Base-by-base conservation (phyloP, 2,329 filamentous ascomycete genomes). In the Botrytis aclada region DNA sequence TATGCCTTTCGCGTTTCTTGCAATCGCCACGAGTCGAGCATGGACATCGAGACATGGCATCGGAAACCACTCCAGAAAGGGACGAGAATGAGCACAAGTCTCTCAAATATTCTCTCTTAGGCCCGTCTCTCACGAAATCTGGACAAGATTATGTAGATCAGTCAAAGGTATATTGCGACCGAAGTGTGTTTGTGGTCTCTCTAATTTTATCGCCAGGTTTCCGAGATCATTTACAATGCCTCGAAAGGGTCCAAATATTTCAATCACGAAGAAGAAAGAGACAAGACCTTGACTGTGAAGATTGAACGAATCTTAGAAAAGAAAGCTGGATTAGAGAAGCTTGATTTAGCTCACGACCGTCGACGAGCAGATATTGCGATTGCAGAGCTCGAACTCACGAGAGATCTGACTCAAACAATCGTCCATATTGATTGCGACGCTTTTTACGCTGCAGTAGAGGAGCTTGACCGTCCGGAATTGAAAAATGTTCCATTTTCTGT, bases 181-280 rank as follows among this genome's bases (percentile, higher is more conserved):
- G 25, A 37, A 63, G 58, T 14, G 45, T 71, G 74, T 37, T 72
- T 67, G 4, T 56, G 18, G 54, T 18, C 25, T 63, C 61, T 20
- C 47, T 75, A 58, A 77, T 54, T 67, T 66, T 58, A 72, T 74
- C 37, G 18, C 20, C 67, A 92, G 90, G 94, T 99, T 67, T 97
- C 95, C 3, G 95, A 98, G 78, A 91, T 98, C 77, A 99, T 99
- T 74, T 98, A 98, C 83, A 94, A 97, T 81, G 94, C 95, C 18
- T 98, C 94, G 25, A 98, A 97, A 81, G 96, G 96, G 65, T 97
- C 94, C 77, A 98, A 97, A 81, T 99, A 92, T 84, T 99, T 98
- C 86, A 93, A 92, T 77, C 93, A 95, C 74, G 96, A 99, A 82
- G 92, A 97, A 81, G 87, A 84, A 72, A 92, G 91, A 78, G 95